Conservation (phyloP, 352 stramenopile genomes). For the Pythium coloratum region DNA sequence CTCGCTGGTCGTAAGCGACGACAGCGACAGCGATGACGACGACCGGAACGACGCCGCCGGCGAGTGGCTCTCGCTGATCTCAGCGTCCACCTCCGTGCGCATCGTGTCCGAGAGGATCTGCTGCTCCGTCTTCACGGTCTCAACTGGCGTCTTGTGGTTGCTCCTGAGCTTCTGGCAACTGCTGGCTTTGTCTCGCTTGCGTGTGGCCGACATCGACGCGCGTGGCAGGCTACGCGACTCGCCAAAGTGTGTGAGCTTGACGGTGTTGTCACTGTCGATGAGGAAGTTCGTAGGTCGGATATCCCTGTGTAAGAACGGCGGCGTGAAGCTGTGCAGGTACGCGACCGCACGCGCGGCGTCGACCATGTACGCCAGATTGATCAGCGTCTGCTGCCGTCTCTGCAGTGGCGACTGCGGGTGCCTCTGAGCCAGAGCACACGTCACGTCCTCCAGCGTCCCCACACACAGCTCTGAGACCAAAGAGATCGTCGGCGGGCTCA, state of each 20-base stretch:
- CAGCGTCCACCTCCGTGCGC: neutral
- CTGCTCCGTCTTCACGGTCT: neutral
- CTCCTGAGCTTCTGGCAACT: neutral
- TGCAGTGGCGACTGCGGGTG: conserved; percentile 29
- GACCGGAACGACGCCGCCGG: neutral
- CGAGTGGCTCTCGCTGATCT: neutral
- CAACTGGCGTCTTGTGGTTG: neutral
- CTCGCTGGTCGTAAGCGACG: neutral
- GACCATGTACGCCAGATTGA: conserved; percentile 61
- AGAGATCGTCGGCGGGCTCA: conserved; percentile 65
- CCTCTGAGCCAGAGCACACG: conserved; percentile 11
- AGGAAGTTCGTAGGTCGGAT: conserved; percentile 85
- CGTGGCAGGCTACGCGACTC: conserved; percentile 29
- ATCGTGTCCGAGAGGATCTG: neutral
- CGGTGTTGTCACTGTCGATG: conserved; percentile 19
- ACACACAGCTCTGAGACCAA: conserved; percentile 71
- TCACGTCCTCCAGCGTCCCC: conserved; percentile 51
- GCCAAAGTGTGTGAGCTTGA: conserved; percentile 35
- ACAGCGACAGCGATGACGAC: neutral
- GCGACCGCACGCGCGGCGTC: conserved; percentile 57
- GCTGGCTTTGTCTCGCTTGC: neutral
- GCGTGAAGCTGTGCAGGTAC: conserved; percentile 75
- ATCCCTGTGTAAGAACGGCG: conserved; percentile 62
- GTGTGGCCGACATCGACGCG: conserved; percentile 3
- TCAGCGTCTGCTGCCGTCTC: conserved; percentile 47